Evolutionary conservation across 805 yeast genomes (phyloP), one percentile per base, ranked within the genome.

Genomic region (Lachancea nothofagi): DNA sequence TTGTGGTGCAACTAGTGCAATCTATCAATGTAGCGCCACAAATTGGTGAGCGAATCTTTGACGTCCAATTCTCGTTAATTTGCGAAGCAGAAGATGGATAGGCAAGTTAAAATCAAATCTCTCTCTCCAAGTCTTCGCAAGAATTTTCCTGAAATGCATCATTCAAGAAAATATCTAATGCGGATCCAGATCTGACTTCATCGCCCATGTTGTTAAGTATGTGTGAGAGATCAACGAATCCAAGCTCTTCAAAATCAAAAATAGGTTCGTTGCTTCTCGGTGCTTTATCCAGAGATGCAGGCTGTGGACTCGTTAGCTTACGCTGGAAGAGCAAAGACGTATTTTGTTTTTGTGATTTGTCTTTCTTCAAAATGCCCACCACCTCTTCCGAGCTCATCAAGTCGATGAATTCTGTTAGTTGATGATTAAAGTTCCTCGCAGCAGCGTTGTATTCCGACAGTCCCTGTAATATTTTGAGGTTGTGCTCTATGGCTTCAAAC

Each of bases 341-440:
- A 15, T 14, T 14, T 7, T 9, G 6, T 4, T 14, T 8, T 8
- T 7, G 25, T 12, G 6, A 8, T 15, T 19, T 21, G 8, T 33
- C 28, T 6, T 5, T 9, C 5, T 14, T 25, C 22, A 25, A 25
- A 17, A 25, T 23, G 4, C 10, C 17, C 5, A 34, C 23, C 5
- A 36, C 39, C 14, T 36, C 33, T 6, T 36, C 33, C 13, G 44
- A 47, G 26, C 47, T 42, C 7, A 47, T 35, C 19, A 49, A 34
- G 17, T 49, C 53, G 14, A 49, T 47, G n/a, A 47, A 36, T 23
- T 47, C 51, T 4, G 50, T 47, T 4, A 49, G 40, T 29, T 46
- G 51, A 29, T 38, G 13, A 25, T 44, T 47, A 30, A 49, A 47
- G 26, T 45, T 44, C 20, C 40, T 40, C 6, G 48, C 51, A 9